phyloP scores from a whole-genome alignment of 176 grass and related monocot species.

The Ensete ventricosum region DNA sequence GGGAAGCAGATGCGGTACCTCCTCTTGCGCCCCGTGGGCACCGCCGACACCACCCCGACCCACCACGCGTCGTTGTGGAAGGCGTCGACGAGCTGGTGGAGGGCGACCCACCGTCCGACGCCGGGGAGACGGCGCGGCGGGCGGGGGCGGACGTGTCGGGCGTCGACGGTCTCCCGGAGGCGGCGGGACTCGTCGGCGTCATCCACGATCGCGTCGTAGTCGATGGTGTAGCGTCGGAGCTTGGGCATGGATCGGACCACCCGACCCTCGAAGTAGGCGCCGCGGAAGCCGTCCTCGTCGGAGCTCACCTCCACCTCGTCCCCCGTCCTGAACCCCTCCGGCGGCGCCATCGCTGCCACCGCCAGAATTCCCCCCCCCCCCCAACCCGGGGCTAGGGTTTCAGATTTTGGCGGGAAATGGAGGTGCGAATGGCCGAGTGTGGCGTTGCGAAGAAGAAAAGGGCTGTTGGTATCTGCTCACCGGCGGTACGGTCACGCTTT shows the following conservation, averaged over 20 bases:
- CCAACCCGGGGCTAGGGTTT: background rate
- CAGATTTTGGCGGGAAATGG: background rate
- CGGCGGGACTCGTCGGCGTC: background rate
- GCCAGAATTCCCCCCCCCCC: background rate
- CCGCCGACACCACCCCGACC: conserved; percentile 10
- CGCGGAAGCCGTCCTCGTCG: conserved; percentile 29
- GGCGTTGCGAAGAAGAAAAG: background rate
- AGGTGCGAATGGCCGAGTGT: background rate
- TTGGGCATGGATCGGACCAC: conserved; percentile 21
- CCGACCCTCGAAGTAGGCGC: conserved; percentile 37
- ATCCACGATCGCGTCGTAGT: conserved; percentile 25
- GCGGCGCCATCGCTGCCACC: background rate
- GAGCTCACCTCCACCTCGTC: conserved; percentile 44
- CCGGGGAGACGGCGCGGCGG: conserved; percentile 19
- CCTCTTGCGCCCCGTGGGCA: background rate
- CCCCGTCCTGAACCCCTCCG: conserved; percentile 4
- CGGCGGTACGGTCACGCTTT: background rate
- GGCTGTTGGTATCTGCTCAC: background rate
- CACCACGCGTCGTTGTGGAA: conserved; percentile 16
- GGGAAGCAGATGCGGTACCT: conserved; percentile 14
- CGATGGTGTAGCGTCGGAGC: conserved; percentile 36
- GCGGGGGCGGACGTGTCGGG: conserved; percentile 38
- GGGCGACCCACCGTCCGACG: background rate
- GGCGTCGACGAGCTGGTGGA: conserved; percentile 53
- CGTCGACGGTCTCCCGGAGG: conserved; percentile 28